Evolutionary conservation across 83 land plant species (phyloP), one percentile per base, ranked within the genome.

Genomic region (Diphasiastrum complanatum): DNA sequence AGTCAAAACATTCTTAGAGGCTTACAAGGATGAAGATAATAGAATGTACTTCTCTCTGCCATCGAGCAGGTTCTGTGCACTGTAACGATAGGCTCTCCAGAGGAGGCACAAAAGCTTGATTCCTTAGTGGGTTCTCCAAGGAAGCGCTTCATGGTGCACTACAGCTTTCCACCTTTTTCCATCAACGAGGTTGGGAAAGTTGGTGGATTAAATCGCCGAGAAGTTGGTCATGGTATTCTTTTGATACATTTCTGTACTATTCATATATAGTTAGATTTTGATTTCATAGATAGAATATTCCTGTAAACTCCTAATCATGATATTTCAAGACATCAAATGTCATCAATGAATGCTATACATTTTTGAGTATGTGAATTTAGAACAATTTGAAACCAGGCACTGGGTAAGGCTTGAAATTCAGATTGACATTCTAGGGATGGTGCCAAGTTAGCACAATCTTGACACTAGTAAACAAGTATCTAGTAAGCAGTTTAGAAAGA

Each of bases 191-290:
- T 85, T 75, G 93, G 86, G 10, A 85, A 81, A 49, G 61, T 77
- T 40, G 78, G 61, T 33, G 95, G 97, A 38, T 45, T 91, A 12
- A 91, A 91, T 55, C 69, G 97, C 35, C 85, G 97, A 25, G 97
- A 91, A 79, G 95, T 91, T 57, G 97, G 97, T 5, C 97, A 91
- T 77, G 97, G 95, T 84, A 79, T 25, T 5, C n/a, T n/a, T n/a
- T n/a, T n/a, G n/a, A n/a, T n/a, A n/a, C n/a, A n/a, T n/a, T n/a
- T n/a, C n/a, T n/a, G n/a, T n/a, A n/a, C n/a, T n/a, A n/a, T n/a
- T n/a, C n/a, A n/a, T n/a, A n/a, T n/a, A n/a, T n/a, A n/a, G n/a
- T n/a, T n/a, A n/a, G 43, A 8, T 40, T 40, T 40, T 40, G 16
- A 8, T 40, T 40, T 40, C 43, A 16, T 8, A 40, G 43, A 16